Base-by-base conservation (phyloP, 768 basidiomycete genomes). In the Butyriboletus loyo region DNA sequence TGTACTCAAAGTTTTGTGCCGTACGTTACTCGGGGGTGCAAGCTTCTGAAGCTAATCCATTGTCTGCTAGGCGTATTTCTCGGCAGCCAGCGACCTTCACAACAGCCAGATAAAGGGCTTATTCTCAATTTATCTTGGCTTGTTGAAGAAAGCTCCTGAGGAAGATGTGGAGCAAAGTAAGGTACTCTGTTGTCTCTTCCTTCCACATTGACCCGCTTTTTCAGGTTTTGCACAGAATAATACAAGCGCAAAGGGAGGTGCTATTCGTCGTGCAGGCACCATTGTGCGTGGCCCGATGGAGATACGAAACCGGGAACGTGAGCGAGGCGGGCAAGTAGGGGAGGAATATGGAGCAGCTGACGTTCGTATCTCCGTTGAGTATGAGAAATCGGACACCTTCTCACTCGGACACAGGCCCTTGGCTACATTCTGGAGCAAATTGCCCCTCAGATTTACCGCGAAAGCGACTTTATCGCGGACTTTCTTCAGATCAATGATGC, bases 401-500 rank as follows among this genome's bases (percentile, higher is more conserved):
- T 50, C 40, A 48, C 35, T 38, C 42, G 13, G 7, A 25, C 49
- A 27, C 62, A 97, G 92, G 89, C 85, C 1, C 86, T 95, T 55
- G 77, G 77, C 9, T 76, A 83, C 49, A 79, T 89, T 19, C 72
- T 98, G 10, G 85, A 89, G 46, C 87, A 92, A 64, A 77, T 97
- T 19, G 77, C 83, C 0, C 81, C 82, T 5, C 77, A 85, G 50
- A 79, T 97, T n/a, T 84, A 87, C 54, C 80, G 79, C 11, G 95
- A 98, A 72, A 85, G 88, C 61, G 85, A 86, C 30, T 98, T 97
- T 70, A 84, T 97, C 55, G 81, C 86, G 9, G 89, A 94, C 61
- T 98, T 98, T 70, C 74, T 98, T 43, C 93, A 94, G 65, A 88
- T 97, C 66, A 92, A 92, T 56, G 89, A 95, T 55, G 81, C 84